A percentile compares a stretch with the other conserved stretches of the same genome.
Evolutionary conservation across 2,329 filamentous ascomycete species (phyloP).

Genomic region (Cladophialophora psammophila): DNA sequence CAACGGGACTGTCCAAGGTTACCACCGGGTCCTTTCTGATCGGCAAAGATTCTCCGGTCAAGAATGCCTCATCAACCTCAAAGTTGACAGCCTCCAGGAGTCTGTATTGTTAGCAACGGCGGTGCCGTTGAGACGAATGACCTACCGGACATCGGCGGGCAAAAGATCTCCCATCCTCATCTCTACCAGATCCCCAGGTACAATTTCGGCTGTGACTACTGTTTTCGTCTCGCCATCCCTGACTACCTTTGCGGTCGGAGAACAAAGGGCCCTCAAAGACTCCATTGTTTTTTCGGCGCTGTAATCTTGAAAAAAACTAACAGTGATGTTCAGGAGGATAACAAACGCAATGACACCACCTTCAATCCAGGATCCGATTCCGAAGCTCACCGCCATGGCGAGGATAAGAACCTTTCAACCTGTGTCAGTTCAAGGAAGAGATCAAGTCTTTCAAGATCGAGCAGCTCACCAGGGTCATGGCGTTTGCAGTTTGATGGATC

Average conservation of each 20-base stretch:
- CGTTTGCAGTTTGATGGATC: constrained; percentile 71
- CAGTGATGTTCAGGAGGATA: constrained; percentile 64
- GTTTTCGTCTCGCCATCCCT: constrained; percentile 57
- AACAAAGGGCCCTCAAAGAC: constrained; percentile 57
- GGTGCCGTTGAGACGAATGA: too few relatives aligned
- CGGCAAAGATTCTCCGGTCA: constrained; percentile 68
- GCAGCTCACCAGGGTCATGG: constrained; percentile 62
- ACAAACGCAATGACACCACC: constrained; percentile 67
- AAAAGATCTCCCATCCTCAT: constrained; percentile 49
- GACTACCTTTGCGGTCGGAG: constrained; percentile 58
- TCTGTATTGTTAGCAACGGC: too few relatives aligned
- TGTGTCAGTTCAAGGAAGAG: too few relatives aligned
- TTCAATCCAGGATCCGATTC: constrained; percentile 66
- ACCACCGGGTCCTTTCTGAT: constrained; percentile 59
- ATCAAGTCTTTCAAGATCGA: too few relatives aligned
- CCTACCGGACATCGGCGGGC: not conserved
- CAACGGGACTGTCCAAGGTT: constrained; percentile 58
- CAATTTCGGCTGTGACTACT: constrained; percentile 61
- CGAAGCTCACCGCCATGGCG: constrained; percentile 65
- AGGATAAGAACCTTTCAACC: constrained; percentile 55
- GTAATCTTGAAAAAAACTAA: constrained; percentile 63
- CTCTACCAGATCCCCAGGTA: constrained; percentile 66
- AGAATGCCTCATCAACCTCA: constrained; percentile 66
- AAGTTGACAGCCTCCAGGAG: constrained; percentile 53
- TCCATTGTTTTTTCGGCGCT: constrained; percentile 62